Conservation (phyloP, 345 rosid species). For the Acer saccharum region DNA sequence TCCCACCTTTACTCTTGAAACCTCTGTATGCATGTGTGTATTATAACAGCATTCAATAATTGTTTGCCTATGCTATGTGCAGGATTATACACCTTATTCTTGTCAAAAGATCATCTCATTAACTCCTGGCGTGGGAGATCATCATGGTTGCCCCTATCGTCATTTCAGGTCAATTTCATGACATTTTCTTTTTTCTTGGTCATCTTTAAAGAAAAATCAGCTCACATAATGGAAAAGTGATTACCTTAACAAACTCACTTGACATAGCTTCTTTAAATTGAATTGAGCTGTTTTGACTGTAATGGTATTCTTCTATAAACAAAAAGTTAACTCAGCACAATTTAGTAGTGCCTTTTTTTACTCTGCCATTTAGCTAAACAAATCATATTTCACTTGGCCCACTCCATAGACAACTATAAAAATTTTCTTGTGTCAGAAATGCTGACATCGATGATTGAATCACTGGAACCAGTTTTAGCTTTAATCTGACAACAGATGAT, state of each 20-base stretch:
- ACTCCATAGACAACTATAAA: neutral
- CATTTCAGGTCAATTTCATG: constrained; percentile 72
- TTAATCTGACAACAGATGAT: neutral
- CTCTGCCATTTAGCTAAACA: neutral
- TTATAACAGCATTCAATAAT: neutral
- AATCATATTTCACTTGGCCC: neutral
- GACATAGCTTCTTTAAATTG: neutral
- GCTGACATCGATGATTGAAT: neutral
- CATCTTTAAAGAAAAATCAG: neutral
- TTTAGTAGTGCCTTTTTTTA: neutral
- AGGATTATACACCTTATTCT: constrained; percentile 97
- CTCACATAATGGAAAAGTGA: neutral
- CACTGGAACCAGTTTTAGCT: neutral
- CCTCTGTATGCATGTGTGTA: neutral
- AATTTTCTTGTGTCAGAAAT: neutral
- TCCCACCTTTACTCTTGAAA: neutral
- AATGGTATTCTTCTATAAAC: neutral
- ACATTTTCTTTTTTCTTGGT: neutral
- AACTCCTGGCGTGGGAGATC: constrained; percentile 85
- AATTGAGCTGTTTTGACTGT: neutral
- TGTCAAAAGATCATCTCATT: constrained; percentile 81
- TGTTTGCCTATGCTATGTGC: constrained; percentile 25
- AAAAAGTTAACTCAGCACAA: neutral
- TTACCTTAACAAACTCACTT: neutral
- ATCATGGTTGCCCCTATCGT: constrained; percentile 94